phyloP scores from a whole-genome alignment of 345 rosid species.

The Eucalyptus cladocalyx region DNA sequence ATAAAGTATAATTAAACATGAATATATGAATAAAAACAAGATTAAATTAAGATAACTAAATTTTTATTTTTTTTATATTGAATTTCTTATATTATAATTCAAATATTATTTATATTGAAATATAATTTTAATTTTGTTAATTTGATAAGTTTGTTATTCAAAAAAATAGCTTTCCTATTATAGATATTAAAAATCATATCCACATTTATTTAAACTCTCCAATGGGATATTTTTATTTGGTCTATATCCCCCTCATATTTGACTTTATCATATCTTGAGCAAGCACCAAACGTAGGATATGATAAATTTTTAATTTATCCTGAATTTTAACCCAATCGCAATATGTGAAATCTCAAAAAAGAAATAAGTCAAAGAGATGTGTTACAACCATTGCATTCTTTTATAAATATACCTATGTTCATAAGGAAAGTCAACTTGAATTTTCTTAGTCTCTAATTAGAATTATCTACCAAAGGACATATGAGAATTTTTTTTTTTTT shows the following conservation, averaged over 20 bases:
- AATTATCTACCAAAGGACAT: background rate
- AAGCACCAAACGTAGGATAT: accelerated
- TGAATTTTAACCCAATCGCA: accelerated
- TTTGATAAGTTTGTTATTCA: too few species aligned
- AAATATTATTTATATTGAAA: too few species aligned
- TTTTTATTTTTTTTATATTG: too few species aligned
- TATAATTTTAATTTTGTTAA: too few species aligned
- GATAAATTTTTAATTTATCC: too few species aligned
- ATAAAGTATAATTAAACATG: too few species aligned
- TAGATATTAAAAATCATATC: too few species aligned
- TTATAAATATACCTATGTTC: background rate
- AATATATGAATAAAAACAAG: too few species aligned
- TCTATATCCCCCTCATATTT: accelerated
- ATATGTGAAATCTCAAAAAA: background rate
- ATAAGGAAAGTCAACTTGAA: background rate
- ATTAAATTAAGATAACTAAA: too few species aligned
- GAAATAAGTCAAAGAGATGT: background rate
- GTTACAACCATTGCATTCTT: background rate
- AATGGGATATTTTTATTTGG: accelerated
- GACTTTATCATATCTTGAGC: too few species aligned
- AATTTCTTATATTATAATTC: too few species aligned
- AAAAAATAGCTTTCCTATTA: too few species aligned
- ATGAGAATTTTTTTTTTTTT: background rate
- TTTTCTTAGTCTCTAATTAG: background rate
- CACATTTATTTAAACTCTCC: accelerated